Base-by-base conservation (phyloP, 331 rosid genomes). In the Quercus lobata region DNA sequence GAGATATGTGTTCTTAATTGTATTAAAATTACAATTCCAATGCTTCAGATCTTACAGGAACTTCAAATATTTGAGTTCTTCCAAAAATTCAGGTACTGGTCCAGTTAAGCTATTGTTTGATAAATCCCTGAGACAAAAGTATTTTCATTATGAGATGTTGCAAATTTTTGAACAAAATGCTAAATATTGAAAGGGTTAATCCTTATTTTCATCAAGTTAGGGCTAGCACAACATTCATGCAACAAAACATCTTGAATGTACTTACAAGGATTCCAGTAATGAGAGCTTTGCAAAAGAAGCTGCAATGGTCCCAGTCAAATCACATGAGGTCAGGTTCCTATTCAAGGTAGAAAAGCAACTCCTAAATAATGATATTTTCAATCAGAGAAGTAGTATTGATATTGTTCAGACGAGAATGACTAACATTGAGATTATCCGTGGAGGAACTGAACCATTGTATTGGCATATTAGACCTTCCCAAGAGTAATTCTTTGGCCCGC, bases 401-500 rank as follows among this genome's bases (percentile, higher is more conserved):
- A 12, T 14, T 49, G 54, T 49, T 49, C 5, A 49, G 54, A 3
- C 5, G 5, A 37, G 77, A 76, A 80, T 52, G 22, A 80, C 94
- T 88, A 78, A 93, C 93, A 91, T 46, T 54, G 92, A 84, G 71
- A 85, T 62, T 61, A 93, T 83, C 79, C 85, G 54, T 1, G 86
- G 90, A 78, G 89, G 80, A 82, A 76, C 69, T 19, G 92, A 86
- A 77, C 61, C 60, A 78, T 76, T 85, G 56, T 83, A 83, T 77
- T 84, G 83, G 81, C 93, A 91, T 27, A 52, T 73, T 71, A 89
- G 46, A 77, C 92, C 92, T 41, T 87, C 84, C 97, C 97, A 93
- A 63, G 87, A 79, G 78, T 75, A 89, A 75, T 82, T 77, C 81
- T 78, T 84, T 21, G 97, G 97, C 56, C 79, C 87, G 77, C 97